Evolutionary conservation across 1,284 basidiomycete species (phyloP), one percentile per base, ranked within the genome.

Genomic region (Cryptococcus depauperatus): DNA sequence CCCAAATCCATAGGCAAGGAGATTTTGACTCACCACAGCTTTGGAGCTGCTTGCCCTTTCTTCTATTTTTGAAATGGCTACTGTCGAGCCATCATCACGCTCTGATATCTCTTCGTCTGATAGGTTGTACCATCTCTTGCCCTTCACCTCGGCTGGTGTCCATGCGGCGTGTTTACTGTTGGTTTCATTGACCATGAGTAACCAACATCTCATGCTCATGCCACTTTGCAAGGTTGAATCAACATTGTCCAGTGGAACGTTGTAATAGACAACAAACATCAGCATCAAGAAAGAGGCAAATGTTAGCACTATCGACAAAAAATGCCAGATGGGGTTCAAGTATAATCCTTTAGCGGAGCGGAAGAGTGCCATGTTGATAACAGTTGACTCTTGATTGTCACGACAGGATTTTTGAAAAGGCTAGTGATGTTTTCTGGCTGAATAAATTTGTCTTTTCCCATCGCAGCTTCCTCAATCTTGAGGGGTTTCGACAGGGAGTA

Each of bases 1-100:
- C 13, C 50, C 50, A 26, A 52, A 48, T 19, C 50, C 50, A 22
- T 52, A 52, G 1, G 50, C 50, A 29, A 48, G 43, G 7, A 52
- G 34, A 22, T 43, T 37, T 13, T 23, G 22, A 8, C 42, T n/a
- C 7, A 34, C n/a, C 21, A 32, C 27, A 29, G 21, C 6, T 13
- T 35, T 5, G 25, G n/a, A 23, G 9, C 21, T 7, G 28, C 8
- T n/a, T 6, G n/a, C 19, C 32, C 34, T 35, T 10, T 37, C 22
- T 27, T 38, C 9, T 16, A 6, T 19, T 2, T 22, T 23, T 3
- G 32, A 14, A 14, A 16, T 16, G 13, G 29, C 13, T 30, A 16
- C 29, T 3, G 29, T 16, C 16, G 16, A 30, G 3, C 29, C 29
- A 13, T 13, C 5, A 11, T 16, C 29, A 13, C 5, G 11, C 16